These are phyloP conservation scores for Pyrenophora teres DNA, from an alignment of 2,329 filamentous ascomycete species.

Conservation along the genomic window DNA sequence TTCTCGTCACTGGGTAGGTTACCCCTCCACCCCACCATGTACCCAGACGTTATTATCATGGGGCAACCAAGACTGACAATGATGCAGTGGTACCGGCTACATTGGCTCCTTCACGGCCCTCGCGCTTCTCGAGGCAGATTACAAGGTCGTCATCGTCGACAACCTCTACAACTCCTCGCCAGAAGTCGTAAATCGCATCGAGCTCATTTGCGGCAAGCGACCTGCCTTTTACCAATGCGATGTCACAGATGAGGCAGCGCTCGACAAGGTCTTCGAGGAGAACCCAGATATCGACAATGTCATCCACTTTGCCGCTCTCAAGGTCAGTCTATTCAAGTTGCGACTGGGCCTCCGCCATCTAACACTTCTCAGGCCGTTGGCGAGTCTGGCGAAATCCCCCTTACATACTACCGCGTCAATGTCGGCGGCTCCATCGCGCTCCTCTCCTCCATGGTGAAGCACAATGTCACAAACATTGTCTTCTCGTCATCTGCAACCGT, in stretches of 20 bases:
- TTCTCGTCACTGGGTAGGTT: conserved; percentile 86
- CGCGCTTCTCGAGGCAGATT: conserved; percentile 88
- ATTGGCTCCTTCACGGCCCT: conserved; percentile 97
- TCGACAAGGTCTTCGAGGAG: conserved; percentile 85
- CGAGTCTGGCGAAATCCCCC: conserved; percentile 88
- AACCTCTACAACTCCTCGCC: conserved; percentile 96
- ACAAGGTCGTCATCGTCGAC: conserved; percentile 96
- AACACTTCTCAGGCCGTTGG: conserved; percentile 76
- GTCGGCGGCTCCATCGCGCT: conserved; percentile 90
- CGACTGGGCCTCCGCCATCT: background rate
- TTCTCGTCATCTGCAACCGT: conserved; percentile 98
- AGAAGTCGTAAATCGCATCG: conserved; percentile 91
- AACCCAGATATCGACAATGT: conserved; percentile 96
- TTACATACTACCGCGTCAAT: conserved; percentile 98
- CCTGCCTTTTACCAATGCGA: conserved; percentile 85
- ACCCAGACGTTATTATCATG: conserved; percentile 2
- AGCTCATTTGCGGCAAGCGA: conserved; percentile 87
- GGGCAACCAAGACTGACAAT: conserved; percentile 11
- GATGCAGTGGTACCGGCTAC: conserved; percentile 87
- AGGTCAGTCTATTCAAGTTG: conserved; percentile 62
- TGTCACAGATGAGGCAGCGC: conserved; percentile 79
- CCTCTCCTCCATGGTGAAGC: conserved; percentile 81
- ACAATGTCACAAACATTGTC: conserved; percentile 95
- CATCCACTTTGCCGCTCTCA: conserved; percentile 97
- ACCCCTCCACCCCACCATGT: conserved; percentile 36